phyloP scores from a whole-genome alignment of 495 filamentous ascomycete species.

The Xylaria curta region DNA sequence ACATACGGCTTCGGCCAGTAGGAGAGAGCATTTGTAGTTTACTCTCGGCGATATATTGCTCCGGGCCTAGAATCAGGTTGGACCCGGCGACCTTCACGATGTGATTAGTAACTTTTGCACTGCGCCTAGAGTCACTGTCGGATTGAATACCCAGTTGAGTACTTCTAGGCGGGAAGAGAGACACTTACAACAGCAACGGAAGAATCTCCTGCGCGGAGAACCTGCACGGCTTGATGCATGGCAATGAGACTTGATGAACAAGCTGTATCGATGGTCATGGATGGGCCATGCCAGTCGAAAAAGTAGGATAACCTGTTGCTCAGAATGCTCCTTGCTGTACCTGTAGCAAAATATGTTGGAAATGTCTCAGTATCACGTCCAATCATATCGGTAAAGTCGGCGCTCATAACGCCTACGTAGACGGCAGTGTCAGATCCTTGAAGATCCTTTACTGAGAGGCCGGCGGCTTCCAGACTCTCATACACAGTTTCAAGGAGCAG shows the following conservation, averaged over 20 bases:
- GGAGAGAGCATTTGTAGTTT: constrained; percentile 30
- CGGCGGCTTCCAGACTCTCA: constrained; percentile 50
- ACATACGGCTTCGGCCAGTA: constrained; percentile 43
- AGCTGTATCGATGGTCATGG: constrained; percentile 35
- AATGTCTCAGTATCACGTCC: constrained; percentile 47
- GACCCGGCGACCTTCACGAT: constrained; percentile 1
- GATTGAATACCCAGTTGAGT: too few species aligned
- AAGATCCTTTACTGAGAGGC: constrained; percentile 45
- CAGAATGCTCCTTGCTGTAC: constrained; percentile 38
- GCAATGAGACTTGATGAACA: constrained; percentile 59
- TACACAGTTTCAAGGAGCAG: constrained; percentile 42
- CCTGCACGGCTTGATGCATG: constrained; percentile 57
- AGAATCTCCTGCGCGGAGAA: constrained; percentile 54
- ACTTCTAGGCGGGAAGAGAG: neutral
- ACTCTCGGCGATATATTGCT: constrained; percentile 39
- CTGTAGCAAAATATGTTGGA: constrained; percentile 52
- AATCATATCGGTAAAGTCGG: constrained; percentile 51
- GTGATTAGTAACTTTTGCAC: neutral
- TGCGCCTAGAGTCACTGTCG: neutral
- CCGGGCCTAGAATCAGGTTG: constrained; percentile 42
- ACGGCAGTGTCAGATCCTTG: constrained; percentile 55
- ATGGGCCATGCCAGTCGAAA: constrained; percentile 62
- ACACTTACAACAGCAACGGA: constrained; percentile 40
- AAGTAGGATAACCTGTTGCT: constrained; percentile 62
- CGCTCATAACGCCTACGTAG: constrained; percentile 49